Evolutionary conservation across 2,329 filamentous ascomycete genomes (phyloP).

Genomic region (Rutstroemia sp.): DNA sequence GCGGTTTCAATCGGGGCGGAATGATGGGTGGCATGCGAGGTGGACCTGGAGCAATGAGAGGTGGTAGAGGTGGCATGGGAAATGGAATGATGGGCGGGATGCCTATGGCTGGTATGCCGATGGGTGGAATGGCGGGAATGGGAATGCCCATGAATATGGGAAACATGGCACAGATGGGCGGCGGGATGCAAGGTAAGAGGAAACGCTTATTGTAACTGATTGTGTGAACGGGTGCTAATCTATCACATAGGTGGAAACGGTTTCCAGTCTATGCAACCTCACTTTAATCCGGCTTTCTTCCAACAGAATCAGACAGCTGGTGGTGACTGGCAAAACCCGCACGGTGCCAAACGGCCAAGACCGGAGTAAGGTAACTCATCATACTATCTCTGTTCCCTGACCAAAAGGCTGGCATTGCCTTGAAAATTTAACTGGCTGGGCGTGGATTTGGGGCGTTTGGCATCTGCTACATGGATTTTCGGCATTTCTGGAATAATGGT

Average conservation of each 20-base stretch:
- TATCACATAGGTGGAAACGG: slow-evolving; percentile 34
- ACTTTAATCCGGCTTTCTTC: slow-evolving; percentile 72
- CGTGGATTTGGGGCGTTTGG: slow-evolving; percentile 5
- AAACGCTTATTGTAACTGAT: background rate
- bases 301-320: slow-evolving; percentile 39
- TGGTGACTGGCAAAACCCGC: slow-evolving; percentile 67
- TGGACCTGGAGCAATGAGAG: slow-evolving; percentile 50
- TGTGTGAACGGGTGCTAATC: background rate
- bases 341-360: slow-evolving; percentile 71
- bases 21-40: slow-evolving; percentile 45
- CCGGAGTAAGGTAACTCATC: slow-evolving; percentile 44
- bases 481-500: slow-evolving; percentile 6
- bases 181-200: slow-evolving; percentile 50
- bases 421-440: background rate
- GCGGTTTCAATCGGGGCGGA: slow-evolving; percentile 45
- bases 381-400: background rate
- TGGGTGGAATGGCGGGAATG: slow-evolving; percentile 40
- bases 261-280: slow-evolving; percentile 61
- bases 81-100: slow-evolving; percentile 37
- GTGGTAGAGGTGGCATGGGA: slow-evolving; percentile 45
- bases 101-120: slow-evolving; percentile 48
- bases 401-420: background rate
- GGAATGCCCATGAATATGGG: slow-evolving; percentile 36
- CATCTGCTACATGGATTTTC: background rate
- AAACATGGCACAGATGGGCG: slow-evolving; percentile 36